Conservation (phyloP, 371 early-diverging fungal species). For the Synchytrium microbalum region DNA sequence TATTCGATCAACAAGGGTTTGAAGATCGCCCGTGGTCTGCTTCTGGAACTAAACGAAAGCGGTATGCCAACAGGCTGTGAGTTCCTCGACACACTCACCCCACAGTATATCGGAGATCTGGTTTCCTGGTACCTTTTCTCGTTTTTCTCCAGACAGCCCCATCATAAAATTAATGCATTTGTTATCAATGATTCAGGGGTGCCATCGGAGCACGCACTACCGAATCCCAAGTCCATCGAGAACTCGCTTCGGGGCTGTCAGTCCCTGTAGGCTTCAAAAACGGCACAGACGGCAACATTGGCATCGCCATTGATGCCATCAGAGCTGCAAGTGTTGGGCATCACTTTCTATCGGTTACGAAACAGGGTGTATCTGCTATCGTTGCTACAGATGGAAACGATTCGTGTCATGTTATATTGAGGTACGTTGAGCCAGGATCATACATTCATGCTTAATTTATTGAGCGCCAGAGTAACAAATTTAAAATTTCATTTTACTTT, state of each 20-base stretch:
- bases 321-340: slow-evolving; percentile 76
- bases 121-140: slow-evolving; percentile 80
- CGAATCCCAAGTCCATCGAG: slow-evolving; percentile 75
- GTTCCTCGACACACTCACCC: slow-evolving; percentile 88
- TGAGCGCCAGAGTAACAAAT: too few relatives aligned
- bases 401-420: slow-evolving; percentile 77
- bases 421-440: too few relatives aligned
- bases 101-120: slow-evolving; percentile 87
- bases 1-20: slow-evolving; percentile 89
- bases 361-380: slow-evolving; percentile 86
- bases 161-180: too few relatives aligned
- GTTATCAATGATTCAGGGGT: too few relatives aligned
- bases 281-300: slow-evolving; percentile 82
- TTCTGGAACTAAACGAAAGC: slow-evolving; percentile 63
- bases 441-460: too few relatives aligned
- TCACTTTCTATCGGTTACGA: slow-evolving; percentile 88
- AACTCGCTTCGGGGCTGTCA: slow-evolving; percentile 86
- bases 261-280: slow-evolving; percentile 95
- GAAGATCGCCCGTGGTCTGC: slow-evolving; percentile 69
- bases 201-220: slow-evolving; percentile 94
- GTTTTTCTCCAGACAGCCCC: too few relatives aligned
- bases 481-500: too few relatives aligned
- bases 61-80: slow-evolving; percentile 87
- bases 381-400: slow-evolving; percentile 80
- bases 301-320: slow-evolving; percentile 86